phyloP scores from a whole-genome alignment of 1,139 yeast genomes.

The Arxiozyma heterogenica region DNA sequence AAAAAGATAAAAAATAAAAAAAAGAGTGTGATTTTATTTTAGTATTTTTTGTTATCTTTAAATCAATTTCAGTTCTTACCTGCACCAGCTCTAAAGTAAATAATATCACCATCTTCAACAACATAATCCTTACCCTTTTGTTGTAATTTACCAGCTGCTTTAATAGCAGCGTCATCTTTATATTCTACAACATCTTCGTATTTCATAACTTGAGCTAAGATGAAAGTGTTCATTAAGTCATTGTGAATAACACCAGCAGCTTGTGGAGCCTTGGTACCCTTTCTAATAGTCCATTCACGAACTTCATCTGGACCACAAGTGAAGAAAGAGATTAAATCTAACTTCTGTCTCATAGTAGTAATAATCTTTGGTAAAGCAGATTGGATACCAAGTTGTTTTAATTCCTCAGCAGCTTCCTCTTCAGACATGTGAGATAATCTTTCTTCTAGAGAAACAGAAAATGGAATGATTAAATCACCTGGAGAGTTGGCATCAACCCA shows the following conservation, averaged over 20 bases:
- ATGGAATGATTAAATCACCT: slow-evolving; percentile 90
- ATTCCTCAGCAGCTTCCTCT: slow-evolving; percentile 87
- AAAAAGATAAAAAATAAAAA: not conserved
- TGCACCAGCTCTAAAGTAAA: slow-evolving; percentile 93
- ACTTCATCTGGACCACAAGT: slow-evolving; percentile 82
- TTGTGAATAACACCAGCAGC: slow-evolving; percentile 85
- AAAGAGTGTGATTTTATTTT: not conserved
- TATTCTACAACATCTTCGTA: slow-evolving; percentile 74
- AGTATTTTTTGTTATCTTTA: slow-evolving; percentile 7
- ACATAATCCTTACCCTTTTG: slow-evolving; percentile 96
- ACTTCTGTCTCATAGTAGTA: slow-evolving; percentile 71
- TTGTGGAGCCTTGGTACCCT: slow-evolving; percentile 76
- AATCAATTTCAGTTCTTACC: slow-evolving; percentile 53
- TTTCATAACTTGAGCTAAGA: slow-evolving; percentile 76
- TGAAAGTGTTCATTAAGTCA: slow-evolving; percentile 69
- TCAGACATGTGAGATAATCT: slow-evolving; percentile 82
- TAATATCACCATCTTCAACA: slow-evolving; percentile 85
- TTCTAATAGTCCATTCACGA: slow-evolving; percentile 85
- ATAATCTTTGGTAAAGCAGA: slow-evolving; percentile 87
- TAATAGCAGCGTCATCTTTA: slow-evolving; percentile 77
- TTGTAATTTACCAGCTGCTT: slow-evolving; percentile 86
- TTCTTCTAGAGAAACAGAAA: slow-evolving; percentile 89
- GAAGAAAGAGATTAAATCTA: slow-evolving; percentile 74
- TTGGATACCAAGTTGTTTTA: slow-evolving; percentile 73
- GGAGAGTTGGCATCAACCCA: slow-evolving; percentile 95